These are phyloP conservation scores for Bolboschoenus planiculmis DNA, from an alignment of 176 grass and related monocot genomes.

Conservation along the genomic window DNA sequence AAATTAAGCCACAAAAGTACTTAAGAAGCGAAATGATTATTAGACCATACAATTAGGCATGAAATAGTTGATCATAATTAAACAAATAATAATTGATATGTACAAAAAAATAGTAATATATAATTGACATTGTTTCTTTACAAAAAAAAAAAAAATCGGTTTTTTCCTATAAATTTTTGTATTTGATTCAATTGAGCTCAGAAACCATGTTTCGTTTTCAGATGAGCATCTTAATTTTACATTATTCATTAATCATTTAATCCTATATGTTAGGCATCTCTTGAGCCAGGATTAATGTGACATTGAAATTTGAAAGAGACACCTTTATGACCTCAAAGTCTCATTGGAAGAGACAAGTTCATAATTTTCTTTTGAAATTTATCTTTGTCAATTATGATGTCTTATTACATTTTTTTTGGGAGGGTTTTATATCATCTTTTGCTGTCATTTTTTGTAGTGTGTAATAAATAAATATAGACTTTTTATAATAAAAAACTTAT, in stretches of 20 bases:
- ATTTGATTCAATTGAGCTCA: no score
- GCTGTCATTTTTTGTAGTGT: not conserved
- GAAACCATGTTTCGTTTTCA: no score
- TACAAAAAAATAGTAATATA: no score
- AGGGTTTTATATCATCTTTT: not conserved
- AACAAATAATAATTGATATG: no score
- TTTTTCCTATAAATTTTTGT: no score
- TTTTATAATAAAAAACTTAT: no score
- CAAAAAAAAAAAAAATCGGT: no score
- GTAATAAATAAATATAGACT: not conserved
- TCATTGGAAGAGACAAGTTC: not conserved
- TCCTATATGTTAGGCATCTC: no score
- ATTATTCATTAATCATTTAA: no score
- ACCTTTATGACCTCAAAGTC: not conserved
- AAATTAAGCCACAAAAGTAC: not conserved
- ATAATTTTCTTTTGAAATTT: no score
- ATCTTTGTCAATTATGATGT: not conserved
- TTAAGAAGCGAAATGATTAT: not conserved
- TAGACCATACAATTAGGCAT: not conserved
- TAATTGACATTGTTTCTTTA: no score
- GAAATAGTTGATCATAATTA: not conserved
- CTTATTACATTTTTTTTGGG: not conserved
- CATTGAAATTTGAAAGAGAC: not conserved
- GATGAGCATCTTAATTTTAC: no score
- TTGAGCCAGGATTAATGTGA: not conserved